Conservation (phyloP, 768 basidiomycete species). For the Termitomyces sp. region DNA sequence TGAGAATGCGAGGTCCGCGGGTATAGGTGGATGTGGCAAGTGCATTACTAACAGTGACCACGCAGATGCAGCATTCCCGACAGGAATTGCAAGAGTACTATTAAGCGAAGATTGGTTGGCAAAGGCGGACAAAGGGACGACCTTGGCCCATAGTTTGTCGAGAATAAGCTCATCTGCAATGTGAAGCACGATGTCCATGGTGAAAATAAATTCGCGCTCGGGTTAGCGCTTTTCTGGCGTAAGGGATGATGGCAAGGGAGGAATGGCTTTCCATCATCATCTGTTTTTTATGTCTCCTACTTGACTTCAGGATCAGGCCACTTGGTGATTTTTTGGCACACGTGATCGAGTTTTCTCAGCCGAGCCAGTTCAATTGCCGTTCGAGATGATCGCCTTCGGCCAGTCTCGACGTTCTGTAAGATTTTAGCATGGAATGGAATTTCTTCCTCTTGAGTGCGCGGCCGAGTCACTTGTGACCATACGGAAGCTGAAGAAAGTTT, state of each 20-base stretch:
- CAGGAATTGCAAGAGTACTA: slow-evolving; percentile 29
- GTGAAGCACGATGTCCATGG: slow-evolving; percentile 83
- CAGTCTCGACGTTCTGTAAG: neutral
- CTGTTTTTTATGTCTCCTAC: slow-evolving; percentile 20
- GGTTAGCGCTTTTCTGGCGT: neutral
- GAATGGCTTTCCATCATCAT: slow-evolving; percentile 6
- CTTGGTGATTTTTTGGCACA: slow-evolving; percentile 24
- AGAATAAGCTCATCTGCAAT: slow-evolving; percentile 66
- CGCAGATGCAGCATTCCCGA: slow-evolving; percentile 28
- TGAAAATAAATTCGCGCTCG: neutral
- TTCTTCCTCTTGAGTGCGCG: neutral
- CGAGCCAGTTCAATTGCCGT: neutral
- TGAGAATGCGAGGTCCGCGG: slow-evolving; percentile 25
- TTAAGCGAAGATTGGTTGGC: slow-evolving; percentile 29
- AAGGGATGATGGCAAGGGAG: neutral
- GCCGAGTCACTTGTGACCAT: neutral
- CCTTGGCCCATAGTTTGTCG: slow-evolving; percentile 72
- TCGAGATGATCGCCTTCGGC: neutral
- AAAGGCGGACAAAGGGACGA: slow-evolving; percentile 62
- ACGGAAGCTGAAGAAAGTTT: neutral
- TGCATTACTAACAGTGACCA: slow-evolving; percentile 51
- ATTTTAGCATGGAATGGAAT: neutral
- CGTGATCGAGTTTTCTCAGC: slow-evolving; percentile 14
- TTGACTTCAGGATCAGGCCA: slow-evolving; percentile 32
- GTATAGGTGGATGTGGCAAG: slow-evolving; percentile 53